A percentile compares a stretch with the other conserved stretches of the same genome.
These are phyloP conservation scores for Martensiomyces pterosporus DNA, from an alignment of 192 early-diverging fungal genomes.

Conservation along the genomic window DNA sequence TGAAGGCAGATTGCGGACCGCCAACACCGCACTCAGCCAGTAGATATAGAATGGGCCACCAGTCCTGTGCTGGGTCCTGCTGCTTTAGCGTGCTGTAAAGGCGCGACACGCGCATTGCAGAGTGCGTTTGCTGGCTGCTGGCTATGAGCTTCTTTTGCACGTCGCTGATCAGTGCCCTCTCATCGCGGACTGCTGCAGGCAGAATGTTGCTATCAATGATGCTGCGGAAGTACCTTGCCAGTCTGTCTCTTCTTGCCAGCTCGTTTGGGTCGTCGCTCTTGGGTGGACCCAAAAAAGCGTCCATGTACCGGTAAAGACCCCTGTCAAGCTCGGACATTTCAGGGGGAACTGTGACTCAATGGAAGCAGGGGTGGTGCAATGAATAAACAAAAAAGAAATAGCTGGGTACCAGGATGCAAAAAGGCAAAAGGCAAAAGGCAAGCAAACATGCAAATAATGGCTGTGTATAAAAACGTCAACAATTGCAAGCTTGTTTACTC, in stretches of 20 bases:
- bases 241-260: slow-evolving; percentile 15
- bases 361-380: no score
- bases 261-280: slow-evolving; percentile 10
- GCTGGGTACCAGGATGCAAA: no score
- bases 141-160: slow-evolving; percentile 30
- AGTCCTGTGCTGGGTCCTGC: slow-evolving; percentile 25
- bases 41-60: slow-evolving; percentile 45
- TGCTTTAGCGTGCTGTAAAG: slow-evolving; percentile 32
- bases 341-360: slow-evolving; percentile 6
- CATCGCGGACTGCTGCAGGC: slow-evolving; percentile 13
- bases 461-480: no score
- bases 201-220: slow-evolving; percentile 43
- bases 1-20: neutral
- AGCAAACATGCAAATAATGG: no score
- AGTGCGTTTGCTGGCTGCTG: slow-evolving; percentile 11
- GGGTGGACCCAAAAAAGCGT: slow-evolving; percentile 32
- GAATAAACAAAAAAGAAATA: slow-evolving; percentile 7
- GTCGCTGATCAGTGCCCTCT: slow-evolving; percentile 21
- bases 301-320: slow-evolving; percentile 35
- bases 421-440: no score
- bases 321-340: slow-evolving; percentile 26
- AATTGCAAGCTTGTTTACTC: no score
- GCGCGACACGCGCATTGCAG: slow-evolving; percentile 24
- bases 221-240: slow-evolving; percentile 25
- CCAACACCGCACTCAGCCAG: slow-evolving; percentile 29